Percentiles rank a stretch among this genome's conserved stretches.
These are phyloP conservation scores for Canavalia gladiata DNA, from an alignment of 306 rosid genomes.

Conservation along the genomic window DNA sequence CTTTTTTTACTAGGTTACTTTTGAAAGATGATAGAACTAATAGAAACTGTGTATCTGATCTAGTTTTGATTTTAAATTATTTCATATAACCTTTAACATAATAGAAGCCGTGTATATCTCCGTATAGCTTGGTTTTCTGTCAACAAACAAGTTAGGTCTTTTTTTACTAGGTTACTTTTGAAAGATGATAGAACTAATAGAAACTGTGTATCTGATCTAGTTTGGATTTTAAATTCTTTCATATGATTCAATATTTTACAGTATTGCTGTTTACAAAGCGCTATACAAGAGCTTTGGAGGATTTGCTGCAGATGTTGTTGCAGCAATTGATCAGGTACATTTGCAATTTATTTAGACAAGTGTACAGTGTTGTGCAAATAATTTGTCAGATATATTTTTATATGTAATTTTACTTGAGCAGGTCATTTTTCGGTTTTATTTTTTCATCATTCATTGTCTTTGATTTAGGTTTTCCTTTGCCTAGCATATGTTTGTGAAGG, in stretches of 20 bases:
- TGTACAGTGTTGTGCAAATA: constrained; percentile 30
- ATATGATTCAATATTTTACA: constrained; percentile 55
- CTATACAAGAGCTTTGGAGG: constrained; percentile 97
- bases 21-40: neutral
- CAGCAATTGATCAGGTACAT: constrained; percentile 95
- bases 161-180: constrained; percentile 4
- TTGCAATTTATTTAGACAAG: constrained; percentile 35
- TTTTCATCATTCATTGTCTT: neutral
- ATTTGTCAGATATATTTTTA: neutral
- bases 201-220: neutral
- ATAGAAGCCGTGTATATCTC: neutral
- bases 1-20: constrained; percentile 17
- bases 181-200: neutral
- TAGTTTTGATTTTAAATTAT: constrained; percentile 10
- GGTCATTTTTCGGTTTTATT: neutral
- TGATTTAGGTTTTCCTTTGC: constrained; percentile 6
- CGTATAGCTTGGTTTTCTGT: constrained; percentile 1
- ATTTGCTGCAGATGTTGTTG: constrained; percentile 99
- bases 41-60: neutral
- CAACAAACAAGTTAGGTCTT: neutral
- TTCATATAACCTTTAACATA: neutral
- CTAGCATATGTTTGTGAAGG: constrained; percentile 1
- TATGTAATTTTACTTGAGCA: constrained; percentile 13
- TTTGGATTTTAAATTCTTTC: constrained; percentile 19
- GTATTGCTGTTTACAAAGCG: constrained; percentile 97